These are phyloP conservation scores for Neovahlkampfia damariscottae DNA, from an alignment of 78 protist species.

Conservation along the genomic window DNA sequence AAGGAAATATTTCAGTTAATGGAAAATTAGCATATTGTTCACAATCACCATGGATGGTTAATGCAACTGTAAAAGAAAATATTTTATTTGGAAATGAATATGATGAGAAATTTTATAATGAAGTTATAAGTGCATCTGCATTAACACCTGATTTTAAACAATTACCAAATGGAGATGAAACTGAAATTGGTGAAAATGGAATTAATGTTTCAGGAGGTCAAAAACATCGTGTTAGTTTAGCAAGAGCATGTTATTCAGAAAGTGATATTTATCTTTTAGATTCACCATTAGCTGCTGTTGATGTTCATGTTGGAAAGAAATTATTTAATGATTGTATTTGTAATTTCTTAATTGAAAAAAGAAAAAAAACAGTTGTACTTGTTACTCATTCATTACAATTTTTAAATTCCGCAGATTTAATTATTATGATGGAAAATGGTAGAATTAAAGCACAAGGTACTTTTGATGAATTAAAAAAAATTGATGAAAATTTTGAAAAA, in stretches of 20 bases:
- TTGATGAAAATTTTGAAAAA: not conserved
- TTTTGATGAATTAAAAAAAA: not conserved
- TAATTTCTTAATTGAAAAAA: not conserved
- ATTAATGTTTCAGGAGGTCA: constrained; percentile 62
- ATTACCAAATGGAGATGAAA: constrained; percentile 41
- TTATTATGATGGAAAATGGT: constrained; percentile 53
- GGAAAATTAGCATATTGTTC: constrained; percentile 8
- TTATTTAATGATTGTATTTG: constrained; percentile 15
- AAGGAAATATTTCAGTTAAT: not conserved
- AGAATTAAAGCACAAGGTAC: too few relatives aligned
- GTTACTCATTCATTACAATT: constrained; percentile 51
- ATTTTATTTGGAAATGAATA: constrained; percentile 53
- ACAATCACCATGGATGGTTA: constrained; percentile 65
- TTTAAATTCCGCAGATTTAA: constrained; percentile 15
- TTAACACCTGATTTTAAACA: constrained; percentile 20
- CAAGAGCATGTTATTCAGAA: constrained; percentile 19
- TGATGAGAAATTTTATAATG: constrained; percentile 24
- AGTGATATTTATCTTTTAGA: constrained; percentile 44
- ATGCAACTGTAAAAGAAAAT: constrained; percentile 73
- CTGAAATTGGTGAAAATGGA: constrained; percentile 58
- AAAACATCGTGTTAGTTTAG: constrained; percentile 19
- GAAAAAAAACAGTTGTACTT: constrained; percentile 22
- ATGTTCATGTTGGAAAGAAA: constrained; percentile 31
- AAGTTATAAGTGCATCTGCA: constrained; percentile 14
- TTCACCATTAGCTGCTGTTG: constrained; percentile 57